Evolutionary conservation across 2,329 filamentous ascomycete genomes (phyloP), one percentile per base, ranked within the genome.

Genomic region (Aspergillus brunneoviolaceus): DNA sequence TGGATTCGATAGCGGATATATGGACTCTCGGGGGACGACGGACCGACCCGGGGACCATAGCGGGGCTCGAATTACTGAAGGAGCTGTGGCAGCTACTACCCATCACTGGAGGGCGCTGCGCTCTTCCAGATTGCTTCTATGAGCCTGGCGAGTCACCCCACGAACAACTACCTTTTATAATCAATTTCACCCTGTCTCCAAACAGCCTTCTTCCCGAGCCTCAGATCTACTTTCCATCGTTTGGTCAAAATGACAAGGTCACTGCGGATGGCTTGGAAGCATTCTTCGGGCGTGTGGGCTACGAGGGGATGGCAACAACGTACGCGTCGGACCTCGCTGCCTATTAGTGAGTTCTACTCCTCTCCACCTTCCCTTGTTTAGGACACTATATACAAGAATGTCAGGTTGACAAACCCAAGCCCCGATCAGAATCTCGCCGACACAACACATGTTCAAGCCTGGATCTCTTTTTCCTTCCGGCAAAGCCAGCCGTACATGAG

Each of bases 191-290:
- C 16, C 16, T 60, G 14, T 33, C 27, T 2, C 59, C 54, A 0
- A 57, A 33, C 12, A 49, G 29, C 14, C 42, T 39, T 5, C 33
- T 60, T 21, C 59, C 59, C n/a, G 54, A 60, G 23, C 59, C 59
- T 4, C 59, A 60, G 55, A 58, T 60, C 21, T 60, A 60, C 21
- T 57, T 60, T 19, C 31, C 49, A n/a, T 49, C 33, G 3, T 57
- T 57, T 54, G 59, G 59, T 4, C 33, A 49, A 21, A 60, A 60
- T 25, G 53, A 57, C 39, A 21, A 12, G 12, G n/a, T 12, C 9
- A 39, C 54, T 12, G 59, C 54, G 31, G 49, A 60, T 3, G 59
- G 49, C 16, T n/a, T 60, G 21, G 45, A 55, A 5, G 31, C 55
- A 12, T 57, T 57, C 49, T 57, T 53, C 35, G 11, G 49, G 9